These are phyloP conservation scores for Diatrype stigma DNA, from an alignment of 2,329 filamentous ascomycete species.

Conservation along the genomic window DNA sequence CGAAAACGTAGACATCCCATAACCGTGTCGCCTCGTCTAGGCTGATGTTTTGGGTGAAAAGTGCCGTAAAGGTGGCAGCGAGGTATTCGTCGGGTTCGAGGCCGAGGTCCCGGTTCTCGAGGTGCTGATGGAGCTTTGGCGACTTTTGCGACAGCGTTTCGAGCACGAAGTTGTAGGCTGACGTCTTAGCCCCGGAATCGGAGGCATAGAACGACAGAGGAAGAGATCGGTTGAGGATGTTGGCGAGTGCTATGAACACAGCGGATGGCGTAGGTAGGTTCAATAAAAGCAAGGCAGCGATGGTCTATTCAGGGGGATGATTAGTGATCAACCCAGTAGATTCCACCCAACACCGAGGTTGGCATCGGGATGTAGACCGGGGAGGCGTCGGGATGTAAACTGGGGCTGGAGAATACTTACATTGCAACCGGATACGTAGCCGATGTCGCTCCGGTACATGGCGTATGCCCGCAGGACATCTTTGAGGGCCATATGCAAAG, in stretches of 20 bases:
- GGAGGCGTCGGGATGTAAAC: not conserved
- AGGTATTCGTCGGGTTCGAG: constrained; percentile 53
- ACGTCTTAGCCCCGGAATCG: constrained; percentile 64
- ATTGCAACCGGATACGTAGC: constrained; percentile 71
- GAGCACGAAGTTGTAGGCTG: constrained; percentile 66
- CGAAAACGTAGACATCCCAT: constrained; percentile 81
- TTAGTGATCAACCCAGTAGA: constrained; percentile 10
- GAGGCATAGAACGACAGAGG: constrained; percentile 71
- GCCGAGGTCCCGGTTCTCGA: constrained; percentile 46
- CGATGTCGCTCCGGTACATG: constrained; percentile 79
- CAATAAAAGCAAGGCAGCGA: constrained; percentile 69
- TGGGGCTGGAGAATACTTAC: constrained; percentile 44
- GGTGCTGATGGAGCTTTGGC: constrained; percentile 58
- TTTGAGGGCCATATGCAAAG: constrained; percentile 62
- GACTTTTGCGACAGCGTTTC: constrained; percentile 63
- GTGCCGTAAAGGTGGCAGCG: constrained; percentile 54
- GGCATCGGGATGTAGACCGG: not conserved
- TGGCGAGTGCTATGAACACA: constrained; percentile 69
- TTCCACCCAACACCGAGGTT: no score
- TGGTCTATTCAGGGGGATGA: constrained; percentile 43
- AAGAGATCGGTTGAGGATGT: constrained; percentile 71
- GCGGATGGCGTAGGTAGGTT: constrained; percentile 61
- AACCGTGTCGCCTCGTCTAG: constrained; percentile 68
- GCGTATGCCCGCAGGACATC: constrained; percentile 75
- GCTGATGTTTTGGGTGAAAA: constrained; percentile 61